Percentiles rank a stretch among this genome's conserved stretches.
phyloP scores from a whole-genome alignment of 805 yeast genomes.

The Ogataea philodendri region DNA sequence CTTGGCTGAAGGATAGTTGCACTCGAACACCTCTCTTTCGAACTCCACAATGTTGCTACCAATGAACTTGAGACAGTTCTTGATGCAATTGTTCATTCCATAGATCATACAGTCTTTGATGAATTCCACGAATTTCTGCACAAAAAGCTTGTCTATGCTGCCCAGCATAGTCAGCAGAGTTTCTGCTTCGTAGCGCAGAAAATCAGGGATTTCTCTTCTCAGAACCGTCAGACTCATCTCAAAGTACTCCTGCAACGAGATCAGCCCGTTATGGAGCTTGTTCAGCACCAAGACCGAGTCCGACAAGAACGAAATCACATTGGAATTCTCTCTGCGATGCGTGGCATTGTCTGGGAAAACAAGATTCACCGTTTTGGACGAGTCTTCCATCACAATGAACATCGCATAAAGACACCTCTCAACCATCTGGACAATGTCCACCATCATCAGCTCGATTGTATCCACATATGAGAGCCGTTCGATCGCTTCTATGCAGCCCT shows the following conservation, averaged over 20 bases:
- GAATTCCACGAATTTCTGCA: conserved; percentile 25
- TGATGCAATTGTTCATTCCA: conserved; percentile 25
- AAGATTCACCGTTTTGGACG: conserved; percentile 12
- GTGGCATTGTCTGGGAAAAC: conserved; percentile 10
- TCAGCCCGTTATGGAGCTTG: conserved; percentile 11
- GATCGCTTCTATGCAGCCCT: conserved; percentile 28
- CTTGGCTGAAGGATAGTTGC: conserved; percentile 14
- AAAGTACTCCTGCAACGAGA: conserved; percentile 18
- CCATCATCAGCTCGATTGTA: conserved; percentile 22
- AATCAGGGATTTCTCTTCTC: conserved; percentile 19
- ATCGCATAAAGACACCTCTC: conserved; percentile 25
- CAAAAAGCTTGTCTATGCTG: conserved; percentile 15
- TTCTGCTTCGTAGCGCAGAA: conserved; percentile 19
- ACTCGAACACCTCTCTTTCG: conserved; percentile 24
- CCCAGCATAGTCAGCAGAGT: conserved; percentile 7
- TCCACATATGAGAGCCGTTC: conserved; percentile 22
- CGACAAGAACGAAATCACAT: conserved; percentile 17
- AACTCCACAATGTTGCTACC: conserved; percentile 21
- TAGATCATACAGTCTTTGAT: conserved; percentile 27
- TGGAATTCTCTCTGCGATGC: conserved; percentile 13
- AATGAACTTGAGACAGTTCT: conserved; percentile 17
- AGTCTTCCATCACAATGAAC: conserved; percentile 20
- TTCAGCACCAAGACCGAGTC: conserved; percentile 22
- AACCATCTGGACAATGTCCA: conserved; percentile 26
- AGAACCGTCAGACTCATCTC: conserved; percentile 16